Evolutionary conservation across 164 flowering plant species (phyloP).

Genomic region (Annona cherimola): DNA sequence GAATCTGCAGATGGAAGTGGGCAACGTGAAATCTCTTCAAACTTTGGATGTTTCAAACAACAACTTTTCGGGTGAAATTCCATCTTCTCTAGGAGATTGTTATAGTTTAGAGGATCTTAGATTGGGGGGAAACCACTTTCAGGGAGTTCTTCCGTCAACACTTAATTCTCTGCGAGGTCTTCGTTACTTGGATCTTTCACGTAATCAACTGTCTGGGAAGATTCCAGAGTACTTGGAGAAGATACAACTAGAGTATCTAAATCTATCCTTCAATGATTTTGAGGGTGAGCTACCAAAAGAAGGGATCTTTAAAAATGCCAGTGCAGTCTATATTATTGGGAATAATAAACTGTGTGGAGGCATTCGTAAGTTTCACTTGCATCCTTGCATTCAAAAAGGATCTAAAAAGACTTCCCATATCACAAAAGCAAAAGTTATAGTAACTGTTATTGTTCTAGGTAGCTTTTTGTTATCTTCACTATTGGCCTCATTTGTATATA

Average conservation of each 20-base stretch:
- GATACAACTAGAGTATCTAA: not conserved
- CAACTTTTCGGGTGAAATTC: constrained; percentile 32
- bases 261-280: constrained; percentile 14
- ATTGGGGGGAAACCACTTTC: constrained; percentile 20
- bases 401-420: not conserved
- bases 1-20: constrained; percentile 22
- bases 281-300: constrained; percentile 10
- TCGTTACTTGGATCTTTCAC: constrained; percentile 12
- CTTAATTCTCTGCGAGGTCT: constrained; percentile 3
- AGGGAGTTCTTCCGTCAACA: constrained; percentile 21
- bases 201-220: constrained; percentile 8
- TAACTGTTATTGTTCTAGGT: not conserved
- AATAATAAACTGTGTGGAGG: constrained; percentile 27
- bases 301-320: constrained; percentile 8
- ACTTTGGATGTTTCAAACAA: constrained; percentile 22
- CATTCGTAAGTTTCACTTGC: constrained; percentile 10
- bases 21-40: constrained; percentile 15
- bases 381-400: constrained; percentile 12
- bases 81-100: constrained; percentile 22
- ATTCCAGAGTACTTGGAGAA: constrained; percentile 5
- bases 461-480: not conserved
- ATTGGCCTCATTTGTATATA: not conserved
- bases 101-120: constrained; percentile 4
- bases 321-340: constrained; percentile 4
- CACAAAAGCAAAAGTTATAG: not conserved